Percentiles rank a stretch among this genome's conserved stretches.
Evolutionary conservation across 768 basidiomycete genomes (phyloP).

Genomic region (Russula virescens): DNA sequence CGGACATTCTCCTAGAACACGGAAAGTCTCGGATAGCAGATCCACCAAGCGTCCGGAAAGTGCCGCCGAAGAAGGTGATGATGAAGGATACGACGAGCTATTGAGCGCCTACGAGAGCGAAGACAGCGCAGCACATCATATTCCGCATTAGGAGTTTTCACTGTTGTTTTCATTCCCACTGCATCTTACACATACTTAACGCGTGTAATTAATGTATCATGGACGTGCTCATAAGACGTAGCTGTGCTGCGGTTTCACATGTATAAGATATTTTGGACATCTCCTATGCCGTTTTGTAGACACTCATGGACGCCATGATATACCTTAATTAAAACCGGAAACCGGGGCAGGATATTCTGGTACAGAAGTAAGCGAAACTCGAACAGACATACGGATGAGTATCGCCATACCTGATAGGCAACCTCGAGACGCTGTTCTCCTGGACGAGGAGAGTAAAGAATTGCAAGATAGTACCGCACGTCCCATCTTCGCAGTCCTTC

Average conservation of each 20-base stretch:
- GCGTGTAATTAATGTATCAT: not conserved
- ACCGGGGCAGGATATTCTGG: conserved; percentile 63
- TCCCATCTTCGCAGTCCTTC: conserved; percentile 71
- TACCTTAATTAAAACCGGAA: conserved; percentile 52
- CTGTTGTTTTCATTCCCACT: not conserved
- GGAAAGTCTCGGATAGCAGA: conserved; percentile 24
- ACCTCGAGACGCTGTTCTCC: conserved; percentile 41
- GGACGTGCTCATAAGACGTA: not conserved
- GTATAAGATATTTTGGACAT: not conserved
- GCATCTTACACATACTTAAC: conserved; percentile 1
- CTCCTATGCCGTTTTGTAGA: conserved; percentile 19
- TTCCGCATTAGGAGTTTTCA: not conserved
- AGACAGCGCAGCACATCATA: conserved; percentile 36
- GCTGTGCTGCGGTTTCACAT: conserved; percentile 7
- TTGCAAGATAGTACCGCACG: conserved; percentile 61
- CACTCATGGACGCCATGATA: conserved; percentile 55
- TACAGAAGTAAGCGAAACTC: not conserved
- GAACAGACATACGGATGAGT: not conserved
- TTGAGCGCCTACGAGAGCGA: conserved; percentile 81
- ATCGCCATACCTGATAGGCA: conserved; percentile 50
- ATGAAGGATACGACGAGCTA: conserved; percentile 68
- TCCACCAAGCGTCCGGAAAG: conserved; percentile 53
- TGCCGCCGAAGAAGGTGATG: conserved; percentile 71
- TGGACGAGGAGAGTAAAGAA: conserved; percentile 33
- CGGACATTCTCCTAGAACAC: conserved; percentile 28